Conservation (phyloP, 1,284 basidiomycete genomes). For the Ceratobasidium sp. region DNA sequence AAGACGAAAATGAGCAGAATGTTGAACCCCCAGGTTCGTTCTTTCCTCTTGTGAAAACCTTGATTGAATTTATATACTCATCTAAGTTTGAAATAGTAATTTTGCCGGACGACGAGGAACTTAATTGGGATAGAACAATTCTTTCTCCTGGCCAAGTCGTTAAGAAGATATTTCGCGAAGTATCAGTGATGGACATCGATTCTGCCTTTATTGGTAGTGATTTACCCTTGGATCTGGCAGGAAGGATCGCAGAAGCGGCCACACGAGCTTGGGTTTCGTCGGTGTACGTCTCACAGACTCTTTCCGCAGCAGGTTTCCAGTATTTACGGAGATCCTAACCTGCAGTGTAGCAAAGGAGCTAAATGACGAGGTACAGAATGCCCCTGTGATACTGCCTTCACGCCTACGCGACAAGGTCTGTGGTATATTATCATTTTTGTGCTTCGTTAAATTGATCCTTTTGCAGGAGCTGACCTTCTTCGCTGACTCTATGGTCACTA, state of each 20-base stretch:
- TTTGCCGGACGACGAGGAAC: constrained; percentile 15
- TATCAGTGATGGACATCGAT: not conserved
- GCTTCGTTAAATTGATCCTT: not conserved
- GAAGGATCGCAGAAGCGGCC: constrained; percentile 17
- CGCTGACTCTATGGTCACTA: constrained; percentile 16
- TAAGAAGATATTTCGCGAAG: constrained; percentile 13
- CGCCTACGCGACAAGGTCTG: constrained; percentile 17
- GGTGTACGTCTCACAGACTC: not conserved
- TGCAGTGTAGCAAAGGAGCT: constrained; percentile 31
- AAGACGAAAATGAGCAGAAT: not conserved
- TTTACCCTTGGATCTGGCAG: not conserved
- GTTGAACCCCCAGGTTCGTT: not conserved
- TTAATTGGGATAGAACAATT: constrained; percentile 20
- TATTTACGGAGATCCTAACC: not conserved
- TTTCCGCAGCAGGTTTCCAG: not conserved
- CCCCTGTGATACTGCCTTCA: constrained; percentile 13
- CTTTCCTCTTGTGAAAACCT: not conserved
- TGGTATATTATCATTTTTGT: too few species aligned
- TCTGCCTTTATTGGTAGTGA: constrained; percentile 15
- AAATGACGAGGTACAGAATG: constrained; percentile 5
- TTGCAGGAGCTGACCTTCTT: constrained; percentile 24
- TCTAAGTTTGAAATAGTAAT: not conserved
- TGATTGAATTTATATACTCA: not conserved
- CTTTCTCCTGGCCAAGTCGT: constrained; percentile 20
- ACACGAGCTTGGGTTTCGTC: constrained; percentile 35